Conservation (phyloP, 805 yeast genomes). For the Pichia rugopelliculosa region DNA sequence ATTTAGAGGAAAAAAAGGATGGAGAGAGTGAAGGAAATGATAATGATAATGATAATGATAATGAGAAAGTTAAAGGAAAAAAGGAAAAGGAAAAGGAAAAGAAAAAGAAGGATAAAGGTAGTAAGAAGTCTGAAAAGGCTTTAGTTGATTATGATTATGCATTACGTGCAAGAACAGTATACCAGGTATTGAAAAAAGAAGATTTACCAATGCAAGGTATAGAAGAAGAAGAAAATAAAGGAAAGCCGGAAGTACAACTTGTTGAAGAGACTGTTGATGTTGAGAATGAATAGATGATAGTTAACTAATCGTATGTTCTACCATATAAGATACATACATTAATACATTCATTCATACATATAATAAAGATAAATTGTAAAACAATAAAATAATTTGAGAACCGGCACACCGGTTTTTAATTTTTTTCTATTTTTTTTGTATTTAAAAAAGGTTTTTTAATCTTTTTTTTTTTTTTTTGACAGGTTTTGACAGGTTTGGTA, state of each 20-base stretch:
- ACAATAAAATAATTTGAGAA: too few species aligned
- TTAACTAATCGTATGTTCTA: background rate
- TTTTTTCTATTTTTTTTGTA: too few species aligned
- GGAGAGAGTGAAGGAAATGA: constrained; percentile 15
- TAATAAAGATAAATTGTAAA: too few species aligned
- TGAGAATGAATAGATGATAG: constrained; percentile 4
- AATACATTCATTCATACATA: too few species aligned
- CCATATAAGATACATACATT: too few species aligned
- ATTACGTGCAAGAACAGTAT: constrained; percentile 11
- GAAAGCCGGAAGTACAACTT: background rate
- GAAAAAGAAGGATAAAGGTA: constrained; percentile 1
- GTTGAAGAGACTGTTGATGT: constrained; percentile 16
- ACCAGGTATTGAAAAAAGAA: constrained; percentile 4
- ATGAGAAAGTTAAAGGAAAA: background rate
- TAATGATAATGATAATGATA: constrained; percentile 1
- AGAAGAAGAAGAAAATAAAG: background rate
- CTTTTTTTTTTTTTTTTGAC: background rate
- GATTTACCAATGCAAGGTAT: constrained; percentile 3
- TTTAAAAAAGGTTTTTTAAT: too few species aligned
- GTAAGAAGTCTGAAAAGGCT: background rate
- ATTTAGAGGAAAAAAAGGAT: constrained; percentile 15
- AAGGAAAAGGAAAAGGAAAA: constrained; percentile 13
- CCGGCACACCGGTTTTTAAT: background rate
- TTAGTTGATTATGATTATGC: background rate
- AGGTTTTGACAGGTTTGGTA: background rate